phyloP scores from a whole-genome alignment of 2,329 filamentous ascomycete genomes.

The Grosmannia clavigera region DNA sequence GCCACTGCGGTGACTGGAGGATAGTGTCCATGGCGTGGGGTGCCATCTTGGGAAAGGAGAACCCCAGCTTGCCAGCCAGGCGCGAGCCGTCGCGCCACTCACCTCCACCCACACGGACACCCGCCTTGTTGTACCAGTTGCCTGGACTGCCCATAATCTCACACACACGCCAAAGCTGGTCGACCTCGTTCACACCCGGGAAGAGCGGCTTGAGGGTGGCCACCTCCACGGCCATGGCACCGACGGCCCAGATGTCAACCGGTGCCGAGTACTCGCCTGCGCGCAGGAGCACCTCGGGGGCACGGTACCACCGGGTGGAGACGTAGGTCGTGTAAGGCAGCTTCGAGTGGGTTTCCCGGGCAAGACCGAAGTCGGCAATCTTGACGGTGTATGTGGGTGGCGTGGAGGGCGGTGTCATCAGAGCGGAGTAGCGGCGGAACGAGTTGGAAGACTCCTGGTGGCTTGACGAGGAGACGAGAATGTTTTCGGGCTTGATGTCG shows the following conservation, averaged over 20 bases:
- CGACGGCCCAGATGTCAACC: slow-evolving; percentile 96
- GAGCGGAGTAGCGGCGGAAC: slow-evolving; percentile 82
- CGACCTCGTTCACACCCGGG: slow-evolving; percentile 94
- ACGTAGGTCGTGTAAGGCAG: slow-evolving; percentile 97
- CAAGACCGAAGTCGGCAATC: slow-evolving; percentile 94
- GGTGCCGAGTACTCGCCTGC: slow-evolving; percentile 95
- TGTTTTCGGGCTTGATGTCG: slow-evolving; percentile 98
- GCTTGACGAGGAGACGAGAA: slow-evolving; percentile 84
- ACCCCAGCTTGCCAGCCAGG: slow-evolving; percentile 88
- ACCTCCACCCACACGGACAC: slow-evolving; percentile 76
- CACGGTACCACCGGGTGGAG: slow-evolving; percentile 95
- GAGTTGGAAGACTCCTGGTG: slow-evolving; percentile 71
- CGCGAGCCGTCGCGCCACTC: slow-evolving; percentile 95
- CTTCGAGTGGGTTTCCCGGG: slow-evolving; percentile 94
- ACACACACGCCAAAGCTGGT: slow-evolving; percentile 97
- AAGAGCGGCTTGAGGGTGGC: slow-evolving; percentile 94
- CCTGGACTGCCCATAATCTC: slow-evolving; percentile 99
- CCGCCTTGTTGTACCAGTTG: slow-evolving; percentile 93
- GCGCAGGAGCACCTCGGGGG: slow-evolving; percentile 83
- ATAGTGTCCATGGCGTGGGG: slow-evolving; percentile 95
- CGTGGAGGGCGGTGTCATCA: slow-evolving; percentile 90
- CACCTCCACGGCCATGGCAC: slow-evolving; percentile 96
- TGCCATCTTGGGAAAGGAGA: slow-evolving; percentile 99
- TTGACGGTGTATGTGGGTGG: slow-evolving; percentile 93
- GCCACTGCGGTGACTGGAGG: slow-evolving; percentile 83